phyloP scores from a whole-genome alignment of 129 eudicot genomes.

The Escallonia rubra region DNA sequence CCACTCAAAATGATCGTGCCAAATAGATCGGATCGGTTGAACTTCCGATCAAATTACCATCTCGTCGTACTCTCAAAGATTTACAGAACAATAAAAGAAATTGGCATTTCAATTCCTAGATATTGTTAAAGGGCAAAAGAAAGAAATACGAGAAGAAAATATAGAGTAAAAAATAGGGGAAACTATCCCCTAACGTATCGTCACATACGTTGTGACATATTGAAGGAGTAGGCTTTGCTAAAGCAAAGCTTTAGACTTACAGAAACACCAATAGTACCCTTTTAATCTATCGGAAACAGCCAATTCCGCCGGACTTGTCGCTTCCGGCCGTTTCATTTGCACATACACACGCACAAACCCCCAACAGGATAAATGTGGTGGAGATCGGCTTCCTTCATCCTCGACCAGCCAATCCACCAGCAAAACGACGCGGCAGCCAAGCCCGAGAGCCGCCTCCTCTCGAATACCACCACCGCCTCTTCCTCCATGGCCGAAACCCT shows the following conservation, averaged over 20 bases:
- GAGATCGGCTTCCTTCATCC: constrained; percentile 85
- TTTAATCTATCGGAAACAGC: neutral
- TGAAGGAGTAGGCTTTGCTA: neutral
- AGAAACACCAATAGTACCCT: neutral
- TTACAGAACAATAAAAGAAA: too few species aligned
- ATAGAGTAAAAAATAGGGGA: too few species aligned
- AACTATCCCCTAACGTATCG: neutral
- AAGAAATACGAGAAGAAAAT: too few species aligned
- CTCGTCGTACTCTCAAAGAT: too few species aligned
- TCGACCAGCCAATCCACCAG: constrained; percentile 31
- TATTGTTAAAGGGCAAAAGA: too few species aligned
- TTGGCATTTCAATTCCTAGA: too few species aligned
- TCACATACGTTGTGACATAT: neutral
- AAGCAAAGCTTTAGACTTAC: neutral
- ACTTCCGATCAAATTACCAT: too few species aligned
- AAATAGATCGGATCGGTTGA: too few species aligned
- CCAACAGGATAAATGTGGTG: constrained; percentile 53
- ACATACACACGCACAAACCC: too few species aligned
- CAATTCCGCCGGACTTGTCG: neutral
- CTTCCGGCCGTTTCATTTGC: too few species aligned
- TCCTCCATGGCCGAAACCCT: constrained; percentile 44
- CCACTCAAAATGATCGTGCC: too few species aligned
- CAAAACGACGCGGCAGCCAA: constrained; percentile 33
- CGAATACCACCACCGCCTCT: constrained; percentile 29
- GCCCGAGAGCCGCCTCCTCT: constrained; percentile 36